Evolutionary conservation across 1,284 basidiomycete species (phyloP).

Genomic region (Agroathelia rolfsii): DNA sequence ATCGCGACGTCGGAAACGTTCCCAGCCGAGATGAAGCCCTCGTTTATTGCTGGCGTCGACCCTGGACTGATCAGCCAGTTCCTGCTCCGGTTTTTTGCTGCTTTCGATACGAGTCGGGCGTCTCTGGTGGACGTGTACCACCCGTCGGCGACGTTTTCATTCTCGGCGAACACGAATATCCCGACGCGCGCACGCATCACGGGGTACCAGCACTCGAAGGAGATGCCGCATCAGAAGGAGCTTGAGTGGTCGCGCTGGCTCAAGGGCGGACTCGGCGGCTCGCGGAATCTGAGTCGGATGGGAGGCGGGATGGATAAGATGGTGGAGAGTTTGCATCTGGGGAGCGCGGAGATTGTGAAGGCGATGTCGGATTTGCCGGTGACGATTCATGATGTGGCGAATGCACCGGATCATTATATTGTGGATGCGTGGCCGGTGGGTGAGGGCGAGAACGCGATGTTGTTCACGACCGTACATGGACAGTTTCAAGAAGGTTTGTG

Average conservation of each 20-base stretch:
- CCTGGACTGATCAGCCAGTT: conserved; percentile 63
- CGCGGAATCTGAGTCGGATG: conserved; percentile 70
- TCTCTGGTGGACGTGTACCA: conserved; percentile 71
- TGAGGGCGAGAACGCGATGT: conserved; percentile 46
- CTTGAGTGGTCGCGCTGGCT: conserved; percentile 71
- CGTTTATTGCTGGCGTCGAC: conserved; percentile 71
- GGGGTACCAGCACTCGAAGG: conserved; percentile 48
- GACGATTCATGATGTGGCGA: conserved; percentile 73
- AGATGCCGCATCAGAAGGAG: conserved; percentile 74
- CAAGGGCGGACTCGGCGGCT: conserved; percentile 40
- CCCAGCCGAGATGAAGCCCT: conserved; percentile 60
- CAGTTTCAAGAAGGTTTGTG: conserved; percentile 82
- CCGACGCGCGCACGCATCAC: conserved; percentile 62
- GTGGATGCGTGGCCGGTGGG: conserved; percentile 81
- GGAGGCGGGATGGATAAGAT: conserved; percentile 52
- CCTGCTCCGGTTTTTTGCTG: conserved; percentile 76
- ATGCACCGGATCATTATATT: conserved; percentile 72
- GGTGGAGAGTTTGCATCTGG: conserved; percentile 64
- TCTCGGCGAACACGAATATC: conserved; percentile 74
- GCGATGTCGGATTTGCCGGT: conserved; percentile 58
- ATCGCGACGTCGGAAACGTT: conserved; percentile 60
- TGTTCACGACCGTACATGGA: conserved; percentile 85
- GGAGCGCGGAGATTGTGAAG: conserved; percentile 57
- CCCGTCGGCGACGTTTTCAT: conserved; percentile 80
- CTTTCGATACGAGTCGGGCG: conserved; percentile 73